These are phyloP conservation scores for Epipyxis sp. DNA, from an alignment of 108 stramenopile genomes.

Conservation along the genomic window DNA sequence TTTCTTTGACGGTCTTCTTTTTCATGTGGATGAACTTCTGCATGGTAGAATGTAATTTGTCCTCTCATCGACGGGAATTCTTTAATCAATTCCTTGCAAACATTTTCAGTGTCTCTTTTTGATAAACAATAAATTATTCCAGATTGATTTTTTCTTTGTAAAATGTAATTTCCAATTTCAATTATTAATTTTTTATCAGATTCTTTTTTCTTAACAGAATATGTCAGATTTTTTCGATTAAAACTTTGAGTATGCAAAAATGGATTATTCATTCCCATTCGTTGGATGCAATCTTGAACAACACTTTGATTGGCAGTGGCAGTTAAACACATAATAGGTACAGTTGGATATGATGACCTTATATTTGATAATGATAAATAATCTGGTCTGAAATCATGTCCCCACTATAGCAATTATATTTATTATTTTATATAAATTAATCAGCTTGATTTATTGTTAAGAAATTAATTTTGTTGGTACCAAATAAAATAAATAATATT, in stretches of 20 bases:
- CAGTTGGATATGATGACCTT: background rate
- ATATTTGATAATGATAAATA: constrained; percentile 11
- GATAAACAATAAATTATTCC: constrained; percentile 88
- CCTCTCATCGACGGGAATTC: constrained; percentile 53
- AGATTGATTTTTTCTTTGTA: constrained; percentile 63
- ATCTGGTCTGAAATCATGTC: constrained; percentile 35
- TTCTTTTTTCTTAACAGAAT: background rate
- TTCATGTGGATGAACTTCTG: constrained; percentile 67
- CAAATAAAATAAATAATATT: no score
- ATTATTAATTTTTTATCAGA: background rate
- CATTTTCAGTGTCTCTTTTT: background rate
- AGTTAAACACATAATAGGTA: constrained; percentile 23
- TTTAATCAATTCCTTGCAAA: background rate
- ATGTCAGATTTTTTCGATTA: constrained; percentile 8
- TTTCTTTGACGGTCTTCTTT: constrained; percentile 49
- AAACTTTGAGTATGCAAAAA: constrained; percentile 5
- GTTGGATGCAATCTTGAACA: background rate
- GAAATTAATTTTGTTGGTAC: no score
- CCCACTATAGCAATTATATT: no score
- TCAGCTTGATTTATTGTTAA: no score
- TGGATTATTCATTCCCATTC: background rate
- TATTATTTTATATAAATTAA: no score
- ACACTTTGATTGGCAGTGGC: constrained; percentile 28
- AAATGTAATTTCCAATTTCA: constrained; percentile 10
- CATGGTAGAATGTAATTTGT: constrained; percentile 89